phyloP scores from a whole-genome alignment of 2,329 filamentous ascomycete species.

The Talaromyces rugulosus region DNA sequence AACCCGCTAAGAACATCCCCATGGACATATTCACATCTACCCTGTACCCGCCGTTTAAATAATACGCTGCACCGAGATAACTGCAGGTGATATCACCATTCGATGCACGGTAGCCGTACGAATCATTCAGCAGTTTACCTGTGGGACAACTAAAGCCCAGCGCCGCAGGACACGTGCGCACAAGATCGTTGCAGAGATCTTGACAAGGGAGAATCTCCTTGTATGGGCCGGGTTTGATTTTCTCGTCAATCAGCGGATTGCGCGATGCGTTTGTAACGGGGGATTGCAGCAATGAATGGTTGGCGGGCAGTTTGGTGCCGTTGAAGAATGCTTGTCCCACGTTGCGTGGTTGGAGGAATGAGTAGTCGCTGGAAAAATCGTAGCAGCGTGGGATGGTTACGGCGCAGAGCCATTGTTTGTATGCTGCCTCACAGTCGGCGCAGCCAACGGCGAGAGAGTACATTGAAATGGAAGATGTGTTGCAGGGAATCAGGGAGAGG shows the following conservation, averaged over 20 bases:
- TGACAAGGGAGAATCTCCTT: constrained; percentile 88
- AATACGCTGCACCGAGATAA: constrained; percentile 58
- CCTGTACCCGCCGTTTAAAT: constrained; percentile 28
- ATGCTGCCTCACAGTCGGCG: constrained; percentile 69
- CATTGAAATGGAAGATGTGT: constrained; percentile 65
- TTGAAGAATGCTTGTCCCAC: constrained; percentile 67
- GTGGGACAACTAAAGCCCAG: constrained; percentile 73
- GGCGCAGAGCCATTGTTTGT: constrained; percentile 93
- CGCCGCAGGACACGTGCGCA: constrained; percentile 74
- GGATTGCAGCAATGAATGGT: constrained; percentile 26
- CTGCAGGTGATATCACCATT: constrained; percentile 52
- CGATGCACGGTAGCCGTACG: constrained; percentile 45
- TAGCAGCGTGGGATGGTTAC: constrained; percentile 90
- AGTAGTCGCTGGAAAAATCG: constrained; percentile 62
- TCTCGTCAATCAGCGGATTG: constrained; percentile 66
- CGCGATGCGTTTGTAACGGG: constrained; percentile 57
- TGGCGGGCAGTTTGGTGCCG: constrained; percentile 50
- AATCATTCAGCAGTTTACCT: constrained; percentile 44
- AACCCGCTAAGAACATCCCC: constrained; percentile 2
- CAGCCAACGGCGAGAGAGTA: constrained; percentile 81
- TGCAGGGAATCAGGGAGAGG: constrained; percentile 79
- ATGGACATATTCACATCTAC: background rate
- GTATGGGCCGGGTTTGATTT: constrained; percentile 79
- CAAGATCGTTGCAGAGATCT: constrained; percentile 80
- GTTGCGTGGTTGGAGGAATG: constrained; percentile 65